Evolutionary conservation across 2,329 filamentous ascomycete species (phyloP).

Genomic region (Thelonectria rubi): DNA sequence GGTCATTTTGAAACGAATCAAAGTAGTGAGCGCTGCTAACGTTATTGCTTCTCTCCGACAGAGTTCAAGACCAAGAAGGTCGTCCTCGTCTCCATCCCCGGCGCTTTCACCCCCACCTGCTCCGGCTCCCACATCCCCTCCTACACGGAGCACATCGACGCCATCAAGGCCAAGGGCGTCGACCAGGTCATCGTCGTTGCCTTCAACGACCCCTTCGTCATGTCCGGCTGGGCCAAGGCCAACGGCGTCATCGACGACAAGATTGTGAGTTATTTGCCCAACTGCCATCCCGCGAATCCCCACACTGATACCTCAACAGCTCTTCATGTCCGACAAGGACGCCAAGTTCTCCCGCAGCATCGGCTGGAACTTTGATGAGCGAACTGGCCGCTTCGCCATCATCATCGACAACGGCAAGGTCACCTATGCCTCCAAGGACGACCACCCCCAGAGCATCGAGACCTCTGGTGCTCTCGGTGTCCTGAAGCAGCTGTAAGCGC

Average conservation of each 20-base stretch:
- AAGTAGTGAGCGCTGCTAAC: slow-evolving; percentile 5
- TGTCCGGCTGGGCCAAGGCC: slow-evolving; percentile 91
- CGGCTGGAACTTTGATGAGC: slow-evolving; percentile 79
- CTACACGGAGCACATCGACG: slow-evolving; percentile 76
- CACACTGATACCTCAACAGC: slow-evolving; percentile 48
- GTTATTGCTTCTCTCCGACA: slow-evolving; percentile 37
- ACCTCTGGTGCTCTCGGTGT: slow-evolving; percentile 64
- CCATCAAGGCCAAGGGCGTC: slow-evolving; percentile 82
- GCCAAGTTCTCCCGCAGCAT: slow-evolving; percentile 80
- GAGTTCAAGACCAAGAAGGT: slow-evolving; percentile 67
- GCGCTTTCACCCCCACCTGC: slow-evolving; percentile 89
- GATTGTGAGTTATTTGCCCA: slow-evolving; percentile 54
- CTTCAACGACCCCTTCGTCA: slow-evolving; percentile 86
- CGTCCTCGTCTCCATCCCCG: slow-evolving; percentile 65
- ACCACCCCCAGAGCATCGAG: slow-evolving; percentile 54
- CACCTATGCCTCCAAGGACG: slow-evolving; percentile 80
- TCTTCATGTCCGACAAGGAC: slow-evolving; percentile 78
- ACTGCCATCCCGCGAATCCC: slow-evolving; percentile 8
- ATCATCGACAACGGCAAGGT: slow-evolving; percentile 86
- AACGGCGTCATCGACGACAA: slow-evolving; percentile 78
- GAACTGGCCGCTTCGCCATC: slow-evolving; percentile 82
- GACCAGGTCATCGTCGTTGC: slow-evolving; percentile 84
- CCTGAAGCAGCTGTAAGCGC: slow-evolving; percentile 60
- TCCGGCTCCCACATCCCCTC: slow-evolving; percentile 82
- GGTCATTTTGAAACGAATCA: neutral